Conservation (phyloP, 345 rosid genomes). For the Raphanus raphanistrum region DNA sequence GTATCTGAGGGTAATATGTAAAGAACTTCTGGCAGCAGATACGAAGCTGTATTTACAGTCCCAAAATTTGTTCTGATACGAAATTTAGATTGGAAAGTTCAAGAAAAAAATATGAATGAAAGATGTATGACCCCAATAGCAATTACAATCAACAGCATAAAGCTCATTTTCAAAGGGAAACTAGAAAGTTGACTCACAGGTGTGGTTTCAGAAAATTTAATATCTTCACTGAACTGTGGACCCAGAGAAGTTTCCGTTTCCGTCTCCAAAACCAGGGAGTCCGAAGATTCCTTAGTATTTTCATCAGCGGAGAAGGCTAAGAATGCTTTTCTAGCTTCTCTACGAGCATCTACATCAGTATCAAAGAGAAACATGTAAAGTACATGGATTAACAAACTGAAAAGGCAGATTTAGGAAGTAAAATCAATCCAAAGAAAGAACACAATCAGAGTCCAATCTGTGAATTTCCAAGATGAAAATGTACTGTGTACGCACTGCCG, state of each 20-base stretch:
- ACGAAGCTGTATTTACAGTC: not conserved
- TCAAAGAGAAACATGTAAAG: conserved; percentile 16
- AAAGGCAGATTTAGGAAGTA: not conserved
- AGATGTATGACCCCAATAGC: not conserved
- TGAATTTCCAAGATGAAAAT: conserved; percentile 9
- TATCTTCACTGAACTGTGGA: conserved; percentile 45
- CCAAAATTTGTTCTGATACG: conserved; percentile 1
- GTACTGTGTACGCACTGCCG: not conserved
- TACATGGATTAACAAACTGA: conserved; percentile 6
- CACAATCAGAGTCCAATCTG: not conserved
- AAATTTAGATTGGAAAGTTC: not conserved
- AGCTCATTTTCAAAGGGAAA: conserved; percentile 17
- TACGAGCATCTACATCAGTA: conserved; percentile 68
- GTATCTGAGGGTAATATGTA: conserved; percentile 1
- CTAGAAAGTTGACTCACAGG: conserved; percentile 63
- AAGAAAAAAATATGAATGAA: not conserved
- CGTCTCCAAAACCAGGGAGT: conserved; percentile 45
- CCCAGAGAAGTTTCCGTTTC: conserved; percentile 43
- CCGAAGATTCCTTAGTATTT: conserved; percentile 38
- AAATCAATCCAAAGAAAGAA: not conserved
- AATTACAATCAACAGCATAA: not conserved
- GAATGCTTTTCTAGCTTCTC: conserved; percentile 96
- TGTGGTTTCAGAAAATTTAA: conserved; percentile 53
- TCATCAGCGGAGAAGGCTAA: conserved; percentile 80
- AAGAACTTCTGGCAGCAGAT: not conserved